phyloP scores from a whole-genome alignment of 371 early-diverging fungal genomes.

The Batrachochytrium dendrobatidis region DNA sequence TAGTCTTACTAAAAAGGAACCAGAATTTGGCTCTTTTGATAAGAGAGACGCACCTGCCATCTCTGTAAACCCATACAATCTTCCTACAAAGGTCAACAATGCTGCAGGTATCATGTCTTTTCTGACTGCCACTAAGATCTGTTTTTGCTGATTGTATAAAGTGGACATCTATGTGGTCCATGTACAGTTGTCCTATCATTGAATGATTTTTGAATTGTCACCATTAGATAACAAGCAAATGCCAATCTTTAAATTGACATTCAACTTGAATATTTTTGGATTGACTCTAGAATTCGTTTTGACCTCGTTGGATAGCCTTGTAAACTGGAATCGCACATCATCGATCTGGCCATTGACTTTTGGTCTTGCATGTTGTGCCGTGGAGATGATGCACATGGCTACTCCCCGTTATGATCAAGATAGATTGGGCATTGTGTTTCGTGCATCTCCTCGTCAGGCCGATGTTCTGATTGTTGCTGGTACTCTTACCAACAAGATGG shows the following conservation, averaged over 20 bases:
- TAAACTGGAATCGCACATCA: conserved; percentile 86
- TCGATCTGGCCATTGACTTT: conserved; percentile 98
- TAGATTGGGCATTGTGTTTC: conserved; percentile 91
- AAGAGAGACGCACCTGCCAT: conserved; percentile 17
- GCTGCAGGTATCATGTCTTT: conserved; percentile 27
- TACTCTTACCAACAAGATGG: conserved; percentile 96
- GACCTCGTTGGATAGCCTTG: conserved; percentile 65
- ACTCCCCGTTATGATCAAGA: conserved; percentile 97
- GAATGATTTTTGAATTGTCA: too few species aligned
- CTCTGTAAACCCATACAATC: conserved; percentile 41
- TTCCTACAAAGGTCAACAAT: conserved; percentile 36
- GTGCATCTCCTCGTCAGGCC: conserved; percentile 95
- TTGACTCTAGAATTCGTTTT: conserved; percentile 28
- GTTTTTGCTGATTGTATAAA: too few species aligned
- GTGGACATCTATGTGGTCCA: too few species aligned
- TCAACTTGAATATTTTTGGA: too few species aligned
- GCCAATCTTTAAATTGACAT: too few species aligned
- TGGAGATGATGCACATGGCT: conserved; percentile 90
- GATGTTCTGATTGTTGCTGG: conserved; percentile 99
- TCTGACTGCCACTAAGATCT: neutral
- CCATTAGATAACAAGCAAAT: too few species aligned
- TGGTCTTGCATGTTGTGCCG: conserved; percentile 97
- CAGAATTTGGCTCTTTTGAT: conserved; percentile 25
- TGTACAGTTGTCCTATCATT: too few species aligned
- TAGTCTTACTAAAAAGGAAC: conserved; percentile 9